A percentile compares a stretch with the other conserved stretches of the same genome.
Evolutionary conservation across 2,329 filamentous ascomycete genomes (phyloP).

Genomic region (Daldinia sp.): DNA sequence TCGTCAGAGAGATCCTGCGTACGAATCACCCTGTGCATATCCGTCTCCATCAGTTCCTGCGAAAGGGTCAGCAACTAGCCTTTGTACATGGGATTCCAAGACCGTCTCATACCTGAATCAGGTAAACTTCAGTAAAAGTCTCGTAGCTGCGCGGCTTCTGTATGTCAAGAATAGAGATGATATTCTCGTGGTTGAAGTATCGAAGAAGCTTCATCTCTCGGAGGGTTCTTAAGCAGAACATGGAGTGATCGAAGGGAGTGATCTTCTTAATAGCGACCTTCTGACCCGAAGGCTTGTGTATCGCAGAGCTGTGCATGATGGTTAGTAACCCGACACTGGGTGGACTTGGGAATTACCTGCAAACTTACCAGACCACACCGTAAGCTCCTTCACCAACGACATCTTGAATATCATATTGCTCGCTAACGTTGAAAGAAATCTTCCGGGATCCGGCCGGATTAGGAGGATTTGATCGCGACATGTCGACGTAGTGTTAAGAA

Average conservation of each 20-base stretch:
- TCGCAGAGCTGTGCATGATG: conserved; percentile 73
- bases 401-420: conserved; percentile 99
- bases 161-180: conserved; percentile 99
- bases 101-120: conserved; percentile 79
- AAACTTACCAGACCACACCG: conserved; percentile 91
- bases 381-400: conserved; percentile 98
- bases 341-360: neutral
- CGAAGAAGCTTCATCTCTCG: conserved; percentile 99
- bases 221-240: conserved; percentile 96
- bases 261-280: conserved; percentile 99
- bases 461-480: conserved; percentile 66
- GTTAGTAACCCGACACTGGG: conserved; percentile 20
- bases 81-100: conserved; percentile 15
- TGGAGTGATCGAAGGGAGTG: conserved; percentile 97
- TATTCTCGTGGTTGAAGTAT: conserved; percentile 99
- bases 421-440: conserved; percentile 99
- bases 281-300: conserved; percentile 97
- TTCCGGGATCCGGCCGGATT: conserved; percentile 77
- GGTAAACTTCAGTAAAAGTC: conserved; percentile 95
- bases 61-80: conserved; percentile 30
- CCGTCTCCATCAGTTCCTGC: conserved; percentile 98
- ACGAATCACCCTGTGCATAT: conserved; percentile 98
- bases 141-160: conserved; percentile 98
- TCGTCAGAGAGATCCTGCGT: conserved; percentile 98
- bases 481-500: conserved; percentile 43